Percentiles rank a stretch among this genome's conserved stretches.
Conservation (phyloP, 2,329 filamentous ascomycete genomes). For the Nigrospora sphaerica region DNA sequence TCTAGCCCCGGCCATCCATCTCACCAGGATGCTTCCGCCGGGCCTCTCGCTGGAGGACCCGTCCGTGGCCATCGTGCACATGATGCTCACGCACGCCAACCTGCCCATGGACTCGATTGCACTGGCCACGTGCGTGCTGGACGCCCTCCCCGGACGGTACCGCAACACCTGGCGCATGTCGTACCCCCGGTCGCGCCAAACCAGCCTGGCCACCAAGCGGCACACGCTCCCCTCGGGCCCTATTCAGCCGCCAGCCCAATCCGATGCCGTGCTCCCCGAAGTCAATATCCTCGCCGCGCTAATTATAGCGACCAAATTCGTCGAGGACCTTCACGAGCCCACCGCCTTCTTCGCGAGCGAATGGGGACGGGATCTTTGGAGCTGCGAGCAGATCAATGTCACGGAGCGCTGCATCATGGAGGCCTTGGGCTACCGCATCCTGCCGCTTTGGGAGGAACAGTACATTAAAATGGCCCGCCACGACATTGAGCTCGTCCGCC, state of each 20-base stretch:
- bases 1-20: conserved; percentile 56
- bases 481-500: conserved; percentile 56
- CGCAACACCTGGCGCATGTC: conserved; percentile 54
- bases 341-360: conserved; percentile 44
- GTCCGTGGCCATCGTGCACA: conserved; percentile 52
- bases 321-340: conserved; percentile 49
- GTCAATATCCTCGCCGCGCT: conserved; percentile 56
- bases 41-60: conserved; percentile 53
- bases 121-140: conserved; percentile 59
- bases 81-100: conserved; percentile 49
- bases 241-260: conserved; percentile 33
- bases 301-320: conserved; percentile 59
- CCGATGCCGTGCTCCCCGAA: conserved; percentile 55
- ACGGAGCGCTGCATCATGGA: conserved; percentile 60
- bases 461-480: conserved; percentile 52
- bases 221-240: conserved; percentile 39
- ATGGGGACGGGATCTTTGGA: conserved; percentile 53
- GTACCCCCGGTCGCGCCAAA: conserved; percentile 38
- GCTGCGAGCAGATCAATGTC: conserved; percentile 53
- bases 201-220: conserved; percentile 15
- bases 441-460: conserved; percentile 50
- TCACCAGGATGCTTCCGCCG: conserved; percentile 59
- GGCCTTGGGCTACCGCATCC: conserved; percentile 54
- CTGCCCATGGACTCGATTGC: conserved; percentile 56
- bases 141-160: conserved; percentile 57